These are phyloP conservation scores for Hygrophorus pudorinus DNA, from an alignment of 768 basidiomycete genomes.

Conservation along the genomic window DNA sequence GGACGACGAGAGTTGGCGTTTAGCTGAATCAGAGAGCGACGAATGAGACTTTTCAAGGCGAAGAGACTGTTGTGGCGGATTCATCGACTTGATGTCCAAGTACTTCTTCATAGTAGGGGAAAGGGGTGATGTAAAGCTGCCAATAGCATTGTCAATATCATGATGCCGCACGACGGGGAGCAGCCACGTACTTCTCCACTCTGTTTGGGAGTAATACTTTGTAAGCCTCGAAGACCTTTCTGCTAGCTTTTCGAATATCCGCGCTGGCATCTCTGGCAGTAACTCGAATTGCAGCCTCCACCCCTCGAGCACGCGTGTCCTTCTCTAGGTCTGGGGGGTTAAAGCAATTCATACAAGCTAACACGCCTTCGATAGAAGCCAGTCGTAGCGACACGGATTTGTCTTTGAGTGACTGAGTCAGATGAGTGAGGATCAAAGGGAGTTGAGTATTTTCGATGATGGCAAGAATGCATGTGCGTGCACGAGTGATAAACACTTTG, in stretches of 20 bases:
- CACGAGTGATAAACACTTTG: conserved; percentile 66
- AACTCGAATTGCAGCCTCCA: conserved; percentile 60
- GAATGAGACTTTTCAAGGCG: not conserved
- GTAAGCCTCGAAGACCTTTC: conserved; percentile 70
- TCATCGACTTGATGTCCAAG: conserved; percentile 40
- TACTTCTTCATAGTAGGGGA: conserved; percentile 73
- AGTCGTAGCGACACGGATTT: conserved; percentile 59
- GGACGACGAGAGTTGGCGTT: conserved; percentile 12
- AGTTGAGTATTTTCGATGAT: conserved; percentile 63
- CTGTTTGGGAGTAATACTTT: conserved; percentile 57
- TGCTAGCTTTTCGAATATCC: conserved; percentile 61
- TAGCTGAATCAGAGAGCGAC: conserved; percentile 3
- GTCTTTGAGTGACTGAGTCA: conserved; percentile 52
- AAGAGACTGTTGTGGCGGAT: conserved; percentile 7
- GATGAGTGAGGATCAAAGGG: conserved; percentile 49
- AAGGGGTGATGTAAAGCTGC: conserved; percentile 63
- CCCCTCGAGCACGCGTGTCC: conserved; percentile 48
- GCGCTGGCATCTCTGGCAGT: conserved; percentile 67
- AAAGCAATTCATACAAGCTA: conserved; percentile 61
- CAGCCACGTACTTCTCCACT: conserved; percentile 54
- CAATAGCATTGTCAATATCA: not conserved
- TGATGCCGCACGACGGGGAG: not conserved
- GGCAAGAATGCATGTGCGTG: conserved; percentile 44
- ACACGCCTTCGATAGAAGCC: conserved; percentile 52
- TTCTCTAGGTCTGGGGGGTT: conserved; percentile 75